Conservation (phyloP, 805 yeast species). For the Hanseniaspora jakobsenii region DNA sequence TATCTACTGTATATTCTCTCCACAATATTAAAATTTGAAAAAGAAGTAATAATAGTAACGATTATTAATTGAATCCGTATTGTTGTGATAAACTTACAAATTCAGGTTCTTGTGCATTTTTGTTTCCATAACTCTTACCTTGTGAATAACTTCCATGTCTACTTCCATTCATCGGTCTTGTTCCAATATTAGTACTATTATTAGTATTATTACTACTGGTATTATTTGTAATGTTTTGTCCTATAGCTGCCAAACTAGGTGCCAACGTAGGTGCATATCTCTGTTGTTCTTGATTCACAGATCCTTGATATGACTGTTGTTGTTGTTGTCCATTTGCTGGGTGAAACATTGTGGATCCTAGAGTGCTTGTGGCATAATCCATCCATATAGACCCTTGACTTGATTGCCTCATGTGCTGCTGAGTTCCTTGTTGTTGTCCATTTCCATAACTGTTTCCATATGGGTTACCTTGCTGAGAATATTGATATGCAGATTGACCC, state of each 20-base stretch:
- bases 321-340: too few relatives aligned
- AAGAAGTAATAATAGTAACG: too few relatives aligned
- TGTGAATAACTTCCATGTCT: constrained; percentile 6
- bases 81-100: constrained; percentile 8
- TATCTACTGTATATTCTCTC: too few relatives aligned
- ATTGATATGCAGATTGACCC: too few relatives aligned
- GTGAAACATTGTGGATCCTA: too few relatives aligned
- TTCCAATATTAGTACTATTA: not conserved
- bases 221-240: too few relatives aligned
- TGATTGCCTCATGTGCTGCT: constrained; percentile 9
- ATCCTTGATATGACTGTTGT: too few relatives aligned
- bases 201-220: not conserved
- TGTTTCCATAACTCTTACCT: not conserved
- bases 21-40: not conserved
- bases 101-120: constrained; percentile 7
- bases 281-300: too few relatives aligned
- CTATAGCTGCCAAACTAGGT: too few relatives aligned
- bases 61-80: constrained; percentile 4
- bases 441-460: too few relatives aligned
- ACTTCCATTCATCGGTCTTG: not conserved
- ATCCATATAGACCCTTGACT: constrained; percentile 15
- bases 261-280: not conserved
- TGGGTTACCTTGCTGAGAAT: too few relatives aligned
- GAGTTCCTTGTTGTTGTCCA: not conserved
- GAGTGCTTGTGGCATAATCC: not conserved